Conservation (phyloP, 768 basidiomycete species). For the Dacryopinax primogenitus region DNA sequence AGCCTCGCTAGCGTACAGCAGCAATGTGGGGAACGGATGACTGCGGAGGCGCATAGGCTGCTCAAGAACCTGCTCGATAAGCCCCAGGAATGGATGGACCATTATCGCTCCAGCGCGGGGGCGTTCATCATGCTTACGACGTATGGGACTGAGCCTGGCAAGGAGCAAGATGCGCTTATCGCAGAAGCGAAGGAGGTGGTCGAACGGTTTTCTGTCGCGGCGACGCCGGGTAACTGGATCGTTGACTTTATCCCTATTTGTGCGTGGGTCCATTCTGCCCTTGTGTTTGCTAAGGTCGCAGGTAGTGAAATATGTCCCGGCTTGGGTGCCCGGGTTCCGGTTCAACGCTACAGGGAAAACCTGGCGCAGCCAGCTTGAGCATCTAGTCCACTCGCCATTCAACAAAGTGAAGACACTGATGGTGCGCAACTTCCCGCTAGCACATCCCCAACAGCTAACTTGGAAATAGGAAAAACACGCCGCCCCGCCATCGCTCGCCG, state of each 20-base stretch:
- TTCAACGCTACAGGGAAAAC: not conserved
- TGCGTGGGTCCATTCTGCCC: no score
- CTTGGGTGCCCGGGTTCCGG: not conserved
- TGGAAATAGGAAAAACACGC: not conserved
- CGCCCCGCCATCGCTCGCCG: not conserved
- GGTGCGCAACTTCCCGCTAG: not conserved
- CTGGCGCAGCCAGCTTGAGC: not conserved
- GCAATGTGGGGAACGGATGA: not conserved
- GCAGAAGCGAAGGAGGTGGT: not conserved
- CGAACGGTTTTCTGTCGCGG: not conserved
- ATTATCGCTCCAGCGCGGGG: not conserved
- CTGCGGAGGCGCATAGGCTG: not conserved
- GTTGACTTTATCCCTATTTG: not conserved
- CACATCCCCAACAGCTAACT: not conserved
- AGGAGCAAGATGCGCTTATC: not conserved
- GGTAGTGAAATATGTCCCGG: not conserved
- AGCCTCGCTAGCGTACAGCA: not conserved
- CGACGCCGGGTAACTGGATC: not conserved
- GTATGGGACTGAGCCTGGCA: not conserved
- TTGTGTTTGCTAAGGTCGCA: not conserved
- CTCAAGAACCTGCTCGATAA: not conserved
- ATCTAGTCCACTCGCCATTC: not conserved
- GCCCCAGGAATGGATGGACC: not conserved
- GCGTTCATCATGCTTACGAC: constrained; percentile 5
- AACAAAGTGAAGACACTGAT: not conserved